phyloP scores from a whole-genome alignment of 805 yeast species.

The Starmera pachycereana region DNA sequence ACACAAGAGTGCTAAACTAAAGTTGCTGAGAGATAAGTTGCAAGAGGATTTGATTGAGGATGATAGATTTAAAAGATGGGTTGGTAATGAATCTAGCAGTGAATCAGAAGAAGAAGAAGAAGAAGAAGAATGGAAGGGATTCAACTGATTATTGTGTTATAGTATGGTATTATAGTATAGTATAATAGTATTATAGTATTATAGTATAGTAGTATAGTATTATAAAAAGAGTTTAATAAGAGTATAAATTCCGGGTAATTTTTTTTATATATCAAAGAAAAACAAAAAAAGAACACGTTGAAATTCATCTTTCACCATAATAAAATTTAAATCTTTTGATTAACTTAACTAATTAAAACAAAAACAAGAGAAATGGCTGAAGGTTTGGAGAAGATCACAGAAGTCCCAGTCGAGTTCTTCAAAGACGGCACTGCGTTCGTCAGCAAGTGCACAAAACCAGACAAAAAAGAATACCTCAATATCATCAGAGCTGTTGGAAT shows the following conservation, averaged over 20 bases:
- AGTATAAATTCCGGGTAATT: too few species aligned
- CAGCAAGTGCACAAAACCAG: conserved; percentile 89
- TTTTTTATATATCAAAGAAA: too few species aligned
- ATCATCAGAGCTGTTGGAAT: conserved; percentile 93
- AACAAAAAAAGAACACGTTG: too few species aligned
- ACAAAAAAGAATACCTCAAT: conserved; percentile 74
- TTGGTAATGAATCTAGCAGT: conserved; percentile 22
- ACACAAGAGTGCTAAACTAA: conserved; percentile 37
- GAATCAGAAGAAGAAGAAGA: conserved; percentile 8
- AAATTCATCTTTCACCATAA: too few species aligned
- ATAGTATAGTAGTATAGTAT: too few species aligned
- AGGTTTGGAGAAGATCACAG: conserved; percentile 67
- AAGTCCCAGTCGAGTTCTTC: conserved; percentile 84
- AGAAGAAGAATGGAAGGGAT: conserved; percentile 35
- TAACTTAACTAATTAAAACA: too few species aligned
- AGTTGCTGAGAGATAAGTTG: conserved; percentile 56
- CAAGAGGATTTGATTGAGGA: conserved; percentile 60
- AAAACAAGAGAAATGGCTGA: conserved; percentile 25
- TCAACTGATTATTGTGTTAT: too few species aligned
- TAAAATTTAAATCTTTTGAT: too few species aligned
- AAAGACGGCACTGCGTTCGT: conserved; percentile 87
- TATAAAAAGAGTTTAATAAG: too few species aligned
- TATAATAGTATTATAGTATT: too few species aligned
- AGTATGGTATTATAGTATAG: background rate
- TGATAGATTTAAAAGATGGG: conserved; percentile 56